Base-by-base conservation (phyloP, 192 early-diverging fungal genomes). In the Blastocladiella britannica region DNA sequence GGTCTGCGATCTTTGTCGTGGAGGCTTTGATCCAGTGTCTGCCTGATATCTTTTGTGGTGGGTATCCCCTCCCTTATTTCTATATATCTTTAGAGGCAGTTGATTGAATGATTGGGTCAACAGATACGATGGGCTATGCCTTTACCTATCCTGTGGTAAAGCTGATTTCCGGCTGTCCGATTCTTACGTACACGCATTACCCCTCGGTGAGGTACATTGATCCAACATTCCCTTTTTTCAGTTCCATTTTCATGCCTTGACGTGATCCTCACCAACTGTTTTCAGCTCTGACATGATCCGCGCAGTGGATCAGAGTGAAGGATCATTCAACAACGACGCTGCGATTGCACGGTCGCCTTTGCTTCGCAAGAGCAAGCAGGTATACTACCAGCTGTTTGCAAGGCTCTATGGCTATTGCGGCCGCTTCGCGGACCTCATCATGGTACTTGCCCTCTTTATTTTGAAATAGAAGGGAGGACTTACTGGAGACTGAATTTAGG, bases 101-200 rank as follows among this genome's bases (percentile, higher is more conserved):
- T 9, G 28, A 47, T 62, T 27, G 28, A 12, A 4, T 54, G 26
- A 8, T 53, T 24, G 22, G 55, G 18, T 54, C 28, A 4, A 29
- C 71, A 75, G 94, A 99, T 61, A 91, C 93, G 0, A 82, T 96
- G 66, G 96, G 96, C 29, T 93, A 87, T 65, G 93, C 90, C 5
- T 96, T 97, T 58, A 86, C 83, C 2, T 93, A 88, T 65, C 92
- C 91, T 7, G 53, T 92, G 2, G 81, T 83, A 0, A 72, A 70
- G 47, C 53, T 74, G 25, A 51, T 91, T 26, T 75, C 72, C 27
- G 63, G 73, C 0, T 77, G 83, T 1, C 73, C 73, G 0, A 54
- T 86, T 6, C 75, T 85, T 0, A 74, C 91, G 0, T 99, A 99
- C 62, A 85, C 87, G 20, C 96, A 99, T 67, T 99, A 99, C 60